Evolutionary conservation across 257 asterid species (phyloP), one percentile per base, ranked within the genome.

Genomic region (Catharanthus roseus): DNA sequence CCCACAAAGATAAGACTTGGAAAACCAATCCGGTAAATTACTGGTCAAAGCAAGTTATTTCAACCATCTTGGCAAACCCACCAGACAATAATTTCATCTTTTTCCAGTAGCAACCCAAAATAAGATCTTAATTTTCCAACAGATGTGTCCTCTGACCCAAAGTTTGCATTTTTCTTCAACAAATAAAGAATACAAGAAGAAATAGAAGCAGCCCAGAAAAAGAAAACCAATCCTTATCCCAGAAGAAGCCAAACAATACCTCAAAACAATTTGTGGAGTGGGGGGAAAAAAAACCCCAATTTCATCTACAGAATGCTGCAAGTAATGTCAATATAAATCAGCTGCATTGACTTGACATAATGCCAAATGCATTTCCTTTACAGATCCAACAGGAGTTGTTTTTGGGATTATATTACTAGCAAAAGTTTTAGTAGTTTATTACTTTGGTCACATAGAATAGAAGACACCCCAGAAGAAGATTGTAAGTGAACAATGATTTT

Each of bases 331-430:
- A 41, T 21, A 50, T 67, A 45, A 57, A 58, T 61, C 62, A 64
- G 58, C 78, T 33, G 62, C 75, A 75, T 68, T 68, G 58, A 73
- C 70, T 67, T 47, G 47, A 53, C 54, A 21, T 11, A 34, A 51
- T 24, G 65, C 65, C 74, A 54, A 71, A 69, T 19, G 58, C 33
- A 10, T 44, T 26, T 34, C 18, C 74, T 28, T 67, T 51, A 65
- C 77, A 83, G 89, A 89, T 83, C 85, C 80, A 77, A 74, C 64
- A 81, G 73, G 47, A 71, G 15, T n/a, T 64, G 72, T 9, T 70
- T 60, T 67, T 38, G 8, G 24, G 73, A 36, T 9, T 49, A 62
- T 29, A 29, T 28, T 31, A 72, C 18, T 45, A 31, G 31, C 29
- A 66, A 51, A 28, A 44, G 67, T 53, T 64, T 38, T 9, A 28